A percentile compares a stretch with the other conserved stretches of the same genome.
Conservation (phyloP, 192 early-diverging fungal species). For the Entomortierella chlamydospora region DNA sequence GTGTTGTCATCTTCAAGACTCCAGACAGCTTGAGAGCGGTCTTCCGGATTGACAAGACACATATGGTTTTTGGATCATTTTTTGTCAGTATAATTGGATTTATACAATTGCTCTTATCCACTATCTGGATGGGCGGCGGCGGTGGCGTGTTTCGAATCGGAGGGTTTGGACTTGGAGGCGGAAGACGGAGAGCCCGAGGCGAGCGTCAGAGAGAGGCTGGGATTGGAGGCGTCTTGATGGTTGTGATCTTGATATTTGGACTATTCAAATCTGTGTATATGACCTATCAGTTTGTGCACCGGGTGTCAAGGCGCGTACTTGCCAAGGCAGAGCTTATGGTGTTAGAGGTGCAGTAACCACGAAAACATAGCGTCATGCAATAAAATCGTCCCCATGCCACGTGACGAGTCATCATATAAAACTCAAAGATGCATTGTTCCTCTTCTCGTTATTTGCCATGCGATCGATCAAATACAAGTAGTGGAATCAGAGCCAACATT, state of each 20-base stretch:
- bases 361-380: too few relatives aligned
- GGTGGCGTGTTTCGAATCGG: slow-evolving; percentile 46
- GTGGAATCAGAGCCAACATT: not conserved
- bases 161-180: slow-evolving; percentile 37
- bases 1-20: slow-evolving; percentile 36
- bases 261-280: slow-evolving; percentile 47
- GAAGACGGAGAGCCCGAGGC: slow-evolving; percentile 31
- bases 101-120: slow-evolving; percentile 52
- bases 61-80: slow-evolving; percentile 54
- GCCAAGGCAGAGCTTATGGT: slow-evolving; percentile 49
- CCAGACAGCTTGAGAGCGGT: slow-evolving; percentile 48
- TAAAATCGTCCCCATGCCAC: too few relatives aligned
- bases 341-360: slow-evolving; percentile 24
- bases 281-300: slow-evolving; percentile 50
- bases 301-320: slow-evolving; percentile 24
- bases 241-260: slow-evolving; percentile 49
- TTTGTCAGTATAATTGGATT: slow-evolving; percentile 61
- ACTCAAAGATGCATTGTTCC: too few relatives aligned
- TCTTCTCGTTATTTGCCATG: too few relatives aligned
- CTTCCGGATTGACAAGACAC: slow-evolving; percentile 54
- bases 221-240: slow-evolving; percentile 40
- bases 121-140: slow-evolving; percentile 55
- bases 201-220: slow-evolving; percentile 42
- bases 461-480: not conserved
- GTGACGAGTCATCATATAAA: too few relatives aligned